Conservation (phyloP, 352 stramenopile species). For the Globisporangium sylvaticum region DNA sequence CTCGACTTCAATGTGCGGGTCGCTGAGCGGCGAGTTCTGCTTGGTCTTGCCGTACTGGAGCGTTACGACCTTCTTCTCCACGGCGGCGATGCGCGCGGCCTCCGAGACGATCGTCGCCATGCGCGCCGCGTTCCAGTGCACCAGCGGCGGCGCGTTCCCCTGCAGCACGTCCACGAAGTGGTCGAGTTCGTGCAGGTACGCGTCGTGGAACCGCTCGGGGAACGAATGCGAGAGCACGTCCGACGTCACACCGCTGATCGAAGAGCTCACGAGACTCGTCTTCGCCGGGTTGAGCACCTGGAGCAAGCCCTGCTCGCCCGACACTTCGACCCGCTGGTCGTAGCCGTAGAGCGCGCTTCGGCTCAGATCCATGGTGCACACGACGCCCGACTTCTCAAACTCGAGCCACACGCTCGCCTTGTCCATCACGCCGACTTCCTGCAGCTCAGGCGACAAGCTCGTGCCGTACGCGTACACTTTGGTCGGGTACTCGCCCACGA, state of each 20-base stretch:
- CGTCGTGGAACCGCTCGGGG: constrained; percentile 75
- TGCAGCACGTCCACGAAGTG: constrained; percentile 14
- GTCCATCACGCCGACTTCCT: constrained; percentile 70
- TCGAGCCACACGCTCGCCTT: constrained; percentile 81
- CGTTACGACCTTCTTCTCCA: constrained; percentile 60
- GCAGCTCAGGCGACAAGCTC: constrained; percentile 67
- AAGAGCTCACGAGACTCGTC: constrained; percentile 54
- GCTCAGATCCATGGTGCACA: constrained; percentile 89
- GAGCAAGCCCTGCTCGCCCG: constrained; percentile 68
- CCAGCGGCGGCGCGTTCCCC: constrained; percentile 29
- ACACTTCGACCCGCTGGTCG: constrained; percentile 91
- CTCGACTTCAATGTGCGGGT: constrained; percentile 41
- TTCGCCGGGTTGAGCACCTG: constrained; percentile 71
- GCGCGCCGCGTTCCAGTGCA: constrained; percentile 59
- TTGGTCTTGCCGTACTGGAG: constrained; percentile 56
- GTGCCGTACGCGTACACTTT: constrained; percentile 84
- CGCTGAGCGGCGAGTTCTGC: constrained; percentile 21
- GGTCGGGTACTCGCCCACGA: constrained; percentile 69
- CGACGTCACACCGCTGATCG: constrained; percentile 40
- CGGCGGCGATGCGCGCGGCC: constrained; percentile 57
- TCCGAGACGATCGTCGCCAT: constrained; percentile 79
- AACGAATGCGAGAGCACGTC: constrained; percentile 83
- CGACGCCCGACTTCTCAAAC: constrained; percentile 55
- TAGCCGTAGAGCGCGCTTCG: constrained; percentile 88
- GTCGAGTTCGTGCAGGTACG: background rate